Base-by-base conservation (phyloP, 768 basidiomycete genomes). In the Mycena galericulata region DNA sequence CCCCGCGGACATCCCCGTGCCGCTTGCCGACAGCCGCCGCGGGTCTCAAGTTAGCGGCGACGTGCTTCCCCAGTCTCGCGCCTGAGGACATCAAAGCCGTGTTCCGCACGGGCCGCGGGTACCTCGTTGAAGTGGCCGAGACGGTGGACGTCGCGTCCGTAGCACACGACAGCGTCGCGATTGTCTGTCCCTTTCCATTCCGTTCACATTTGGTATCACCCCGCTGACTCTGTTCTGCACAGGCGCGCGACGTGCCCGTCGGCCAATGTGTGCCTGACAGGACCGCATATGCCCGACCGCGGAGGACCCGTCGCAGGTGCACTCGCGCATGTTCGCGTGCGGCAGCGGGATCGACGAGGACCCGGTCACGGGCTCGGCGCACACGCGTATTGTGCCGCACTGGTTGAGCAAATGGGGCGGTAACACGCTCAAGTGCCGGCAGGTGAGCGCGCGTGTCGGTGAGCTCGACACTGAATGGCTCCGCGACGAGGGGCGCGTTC, bases 371-470 rank as follows among this genome's bases (percentile, higher is more conserved):
- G 69, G 65, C 56, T 67, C 69, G 10, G 69, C 69, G 41, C 65
- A 71, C 56, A 67, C 69, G 65, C 69, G 69, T 18, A 59, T 71
- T 27, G 69, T 67, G 8, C 69, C 69, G 14, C 67, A 62, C 49
- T 70, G 69, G 65, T 43, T 66, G 0, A 9, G 27, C 15, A 66
- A 59, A 56, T 67, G 53, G 65, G 65, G 69, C 41, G 69, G 69
- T 40, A 46, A 29, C 3, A 12, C 26, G 24, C 47, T 65, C 56
- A 65, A 65, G 49, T 69, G 68, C 29, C 57, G 51, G 12, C 62
- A 65, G 61, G 68, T 55, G 26, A 65, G 68, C 46, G 50, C 68
- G 43, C 41, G 68, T 15, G 68, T 49, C 49, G 68, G 68, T 22
- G 68, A 69, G 7, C 22, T 69, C 9, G 62, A 69, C 32, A 55